Conservation (phyloP, 2,329 filamentous ascomycete genomes). For the Colletotrichum sp. region DNA sequence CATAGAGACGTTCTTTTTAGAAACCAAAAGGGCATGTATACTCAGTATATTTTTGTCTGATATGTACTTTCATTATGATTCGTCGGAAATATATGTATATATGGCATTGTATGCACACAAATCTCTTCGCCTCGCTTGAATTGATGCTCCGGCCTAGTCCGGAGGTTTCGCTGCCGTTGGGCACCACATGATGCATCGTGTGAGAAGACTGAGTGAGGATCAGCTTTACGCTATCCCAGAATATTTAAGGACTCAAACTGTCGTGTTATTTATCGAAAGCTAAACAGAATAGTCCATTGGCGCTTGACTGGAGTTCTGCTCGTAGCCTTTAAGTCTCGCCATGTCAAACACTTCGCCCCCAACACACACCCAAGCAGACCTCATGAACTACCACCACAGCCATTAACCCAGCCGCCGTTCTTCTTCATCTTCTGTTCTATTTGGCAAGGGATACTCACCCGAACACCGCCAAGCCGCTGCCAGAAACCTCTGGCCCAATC, state of each 20-base stretch:
- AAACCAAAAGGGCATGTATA: no score
- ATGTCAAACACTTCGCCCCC: not conserved
- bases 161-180: not conserved
- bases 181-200: accelerated
- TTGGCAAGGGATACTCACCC: no score
- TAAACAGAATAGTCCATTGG: not conserved
- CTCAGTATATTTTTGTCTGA: no score
- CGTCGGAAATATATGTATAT: accelerated
- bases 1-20: not conserved
- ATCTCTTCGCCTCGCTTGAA: not conserved
- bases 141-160: accelerated
- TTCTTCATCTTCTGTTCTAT: not conserved
- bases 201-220: not conserved
- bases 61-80: accelerated
- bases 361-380: no score
- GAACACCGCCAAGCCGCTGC: no score
- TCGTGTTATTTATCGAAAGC: not conserved
- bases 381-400: accelerated
- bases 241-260: not conserved
- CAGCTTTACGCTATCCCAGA: not conserved
- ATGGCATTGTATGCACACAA: accelerated
- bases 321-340: accelerated
- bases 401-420: accelerated
- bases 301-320: not conserved
- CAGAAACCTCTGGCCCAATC: no score